Evolutionary conservation across 2,329 filamentous ascomycete species (phyloP).

Genomic region (Pyricularia sp.): DNA sequence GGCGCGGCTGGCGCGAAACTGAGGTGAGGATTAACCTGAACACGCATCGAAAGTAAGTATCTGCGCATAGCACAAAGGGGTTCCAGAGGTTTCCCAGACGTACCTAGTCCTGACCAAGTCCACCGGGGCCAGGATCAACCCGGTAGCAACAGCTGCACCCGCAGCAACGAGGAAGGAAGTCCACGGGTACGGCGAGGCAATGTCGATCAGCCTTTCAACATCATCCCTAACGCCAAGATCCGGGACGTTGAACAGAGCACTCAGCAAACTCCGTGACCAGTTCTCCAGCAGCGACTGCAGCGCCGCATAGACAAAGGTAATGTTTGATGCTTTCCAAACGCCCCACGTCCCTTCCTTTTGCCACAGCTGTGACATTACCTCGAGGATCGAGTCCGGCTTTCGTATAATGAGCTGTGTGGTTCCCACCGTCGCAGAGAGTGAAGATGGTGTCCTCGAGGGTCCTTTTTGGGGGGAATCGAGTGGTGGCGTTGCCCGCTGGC

Average conservation of each 20-base stretch:
- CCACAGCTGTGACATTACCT: slow-evolving; percentile 83
- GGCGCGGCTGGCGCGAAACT: slow-evolving; percentile 62
- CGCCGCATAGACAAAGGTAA: slow-evolving; percentile 84
- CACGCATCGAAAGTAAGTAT: slow-evolving; percentile 16
- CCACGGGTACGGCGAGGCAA: slow-evolving; percentile 73
- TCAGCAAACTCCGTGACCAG: slow-evolving; percentile 85
- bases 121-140: slow-evolving; percentile 73
- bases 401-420: slow-evolving; percentile 55
- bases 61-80: not conserved
- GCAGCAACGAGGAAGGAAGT: slow-evolving; percentile 67
- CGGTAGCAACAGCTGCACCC: slow-evolving; percentile 58
- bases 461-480: not conserved
- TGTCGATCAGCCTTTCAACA: slow-evolving; percentile 62
- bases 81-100: slow-evolving; percentile 19
- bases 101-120: slow-evolving; percentile 77
- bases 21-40: slow-evolving; percentile 72
- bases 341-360: slow-evolving; percentile 82
- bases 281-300: slow-evolving; percentile 81
- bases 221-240: slow-evolving; percentile 70
- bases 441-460: not conserved
- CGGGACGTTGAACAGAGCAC: slow-evolving; percentile 81
- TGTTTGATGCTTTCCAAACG: slow-evolving; percentile 89
- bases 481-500: slow-evolving; percentile 20
- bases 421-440: slow-evolving; percentile 32
- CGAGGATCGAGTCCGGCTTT: slow-evolving; percentile 70